phyloP scores from a whole-genome alignment of 371 early-diverging fungal species.

The Thermomucor indicae-seudaticae region DNA sequence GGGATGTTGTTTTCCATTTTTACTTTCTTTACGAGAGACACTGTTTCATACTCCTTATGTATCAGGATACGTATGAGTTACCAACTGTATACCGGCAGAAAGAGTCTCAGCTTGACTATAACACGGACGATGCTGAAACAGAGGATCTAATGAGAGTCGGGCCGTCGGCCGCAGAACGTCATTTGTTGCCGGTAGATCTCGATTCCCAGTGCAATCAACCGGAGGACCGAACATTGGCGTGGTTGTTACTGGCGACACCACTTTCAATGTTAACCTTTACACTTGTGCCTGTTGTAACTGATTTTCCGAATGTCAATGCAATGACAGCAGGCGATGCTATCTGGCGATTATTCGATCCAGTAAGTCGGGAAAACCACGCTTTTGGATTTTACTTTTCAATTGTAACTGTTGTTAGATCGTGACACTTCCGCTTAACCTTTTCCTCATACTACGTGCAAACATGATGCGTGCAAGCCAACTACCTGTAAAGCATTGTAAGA shows the following conservation, averaged over 20 bases:
- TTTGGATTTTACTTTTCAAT: too few species aligned
- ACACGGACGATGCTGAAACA: neutral
- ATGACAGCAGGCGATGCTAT: slow-evolving; percentile 43
- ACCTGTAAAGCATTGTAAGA: neutral
- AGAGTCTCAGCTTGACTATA: neutral
- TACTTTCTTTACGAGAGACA: too few species aligned
- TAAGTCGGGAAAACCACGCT: too few species aligned
- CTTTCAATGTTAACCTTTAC: slow-evolving; percentile 36
- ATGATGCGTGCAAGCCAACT: slow-evolving; percentile 24
- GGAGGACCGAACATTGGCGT: slow-evolving; percentile 25
- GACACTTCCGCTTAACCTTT: slow-evolving; percentile 39
- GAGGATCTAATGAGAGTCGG: too few species aligned
- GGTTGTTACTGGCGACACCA: slow-evolving; percentile 26
- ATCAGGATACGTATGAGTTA: slow-evolving; percentile 17
- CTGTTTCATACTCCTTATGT: too few species aligned
- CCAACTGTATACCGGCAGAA: slow-evolving; percentile 26
- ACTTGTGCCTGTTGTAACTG: slow-evolving; percentile 28
- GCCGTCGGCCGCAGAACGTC: too few species aligned
- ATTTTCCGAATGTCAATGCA: slow-evolving; percentile 22
- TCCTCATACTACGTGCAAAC: slow-evolving; percentile 27
- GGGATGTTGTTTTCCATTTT: too few species aligned
- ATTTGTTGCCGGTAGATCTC: neutral
- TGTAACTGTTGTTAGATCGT: slow-evolving; percentile 16
- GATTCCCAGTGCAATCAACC: slow-evolving; percentile 6
- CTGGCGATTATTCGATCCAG: slow-evolving; percentile 43